phyloP scores from a whole-genome alignment of 257 asterid species.

The Fraxinus anomala region DNA sequence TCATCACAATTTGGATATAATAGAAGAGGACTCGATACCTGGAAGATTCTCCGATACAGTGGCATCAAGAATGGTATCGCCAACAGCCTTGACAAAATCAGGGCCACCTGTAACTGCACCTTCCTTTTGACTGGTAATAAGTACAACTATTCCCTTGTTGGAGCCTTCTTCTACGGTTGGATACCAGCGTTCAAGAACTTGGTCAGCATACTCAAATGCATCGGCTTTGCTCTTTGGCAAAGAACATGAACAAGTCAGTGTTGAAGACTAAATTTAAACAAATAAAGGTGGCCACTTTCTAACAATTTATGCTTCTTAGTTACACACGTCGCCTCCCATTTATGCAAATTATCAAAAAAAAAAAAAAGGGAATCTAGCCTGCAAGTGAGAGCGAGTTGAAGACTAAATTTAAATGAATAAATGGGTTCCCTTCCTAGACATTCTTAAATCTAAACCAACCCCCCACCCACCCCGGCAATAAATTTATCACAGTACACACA shows the following conservation, averaged over 20 bases:
- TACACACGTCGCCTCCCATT: background rate
- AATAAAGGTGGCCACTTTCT: background rate
- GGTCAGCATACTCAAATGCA: slow-evolving; percentile 98
- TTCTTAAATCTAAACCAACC: background rate
- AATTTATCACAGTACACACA: background rate
- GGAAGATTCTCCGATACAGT: slow-evolving; percentile 95
- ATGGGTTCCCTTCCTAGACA: too few relatives aligned
- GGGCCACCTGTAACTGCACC: slow-evolving; percentile 99
- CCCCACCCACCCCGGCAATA: background rate
- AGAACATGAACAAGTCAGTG: slow-evolving; percentile 6
- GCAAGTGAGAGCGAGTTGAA: background rate
- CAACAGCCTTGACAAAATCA: slow-evolving; percentile 81
- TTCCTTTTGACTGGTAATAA: slow-evolving; percentile 95
- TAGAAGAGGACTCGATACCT: slow-evolving; percentile 39
- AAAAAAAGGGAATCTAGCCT: background rate
- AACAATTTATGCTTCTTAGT: background rate
- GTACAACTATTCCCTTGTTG: slow-evolving; percentile 92
- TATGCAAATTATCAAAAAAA: background rate
- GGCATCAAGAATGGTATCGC: slow-evolving; percentile 89
- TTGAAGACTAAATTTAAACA: background rate
- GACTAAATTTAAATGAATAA: background rate
- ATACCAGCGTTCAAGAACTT: slow-evolving; percentile 86
- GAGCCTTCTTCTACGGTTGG: slow-evolving; percentile 82
- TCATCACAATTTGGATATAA: background rate
- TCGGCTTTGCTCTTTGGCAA: slow-evolving; percentile 87